Percentiles rank a stretch among this genome's conserved stretches.
Evolutionary conservation across 768 basidiomycete species (phyloP).

Genomic region (Lyophyllum atratum): DNA sequence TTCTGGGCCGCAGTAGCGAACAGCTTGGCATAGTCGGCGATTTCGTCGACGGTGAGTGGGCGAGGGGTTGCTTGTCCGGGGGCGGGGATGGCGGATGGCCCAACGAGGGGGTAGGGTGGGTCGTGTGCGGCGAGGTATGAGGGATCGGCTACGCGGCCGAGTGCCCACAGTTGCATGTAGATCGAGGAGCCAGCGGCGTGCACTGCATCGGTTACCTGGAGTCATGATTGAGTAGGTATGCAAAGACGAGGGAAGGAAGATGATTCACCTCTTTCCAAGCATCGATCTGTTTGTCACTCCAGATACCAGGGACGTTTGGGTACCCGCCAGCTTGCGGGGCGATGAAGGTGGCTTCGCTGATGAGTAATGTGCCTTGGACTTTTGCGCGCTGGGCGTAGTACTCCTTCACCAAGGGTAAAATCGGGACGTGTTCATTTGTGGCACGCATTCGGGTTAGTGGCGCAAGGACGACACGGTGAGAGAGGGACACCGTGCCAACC

Average conservation of each 20-base stretch:
- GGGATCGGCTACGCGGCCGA: constrained; percentile 44
- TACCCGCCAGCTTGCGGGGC: constrained; percentile 50
- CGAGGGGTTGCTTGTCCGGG: constrained; percentile 29
- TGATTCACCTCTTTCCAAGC: constrained; percentile 54
- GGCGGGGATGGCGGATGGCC: constrained; percentile 27
- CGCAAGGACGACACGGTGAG: constrained; percentile 50
- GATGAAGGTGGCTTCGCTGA: constrained; percentile 51
- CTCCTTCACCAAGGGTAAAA: constrained; percentile 28
- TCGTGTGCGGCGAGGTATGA: constrained; percentile 37
- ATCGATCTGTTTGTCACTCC: constrained; percentile 56
- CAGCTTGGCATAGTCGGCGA: constrained; percentile 48
- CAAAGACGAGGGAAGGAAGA: neutral
- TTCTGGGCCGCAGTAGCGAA: constrained; percentile 58
- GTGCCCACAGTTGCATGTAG: constrained; percentile 59
- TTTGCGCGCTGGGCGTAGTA: constrained; percentile 39
- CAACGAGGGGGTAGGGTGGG: constrained; percentile 31
- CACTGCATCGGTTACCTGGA: constrained; percentile 37
- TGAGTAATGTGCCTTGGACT: constrained; percentile 40
- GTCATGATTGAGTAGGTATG: neutral
- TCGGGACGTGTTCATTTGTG: constrained; percentile 25
- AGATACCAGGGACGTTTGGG: constrained; percentile 61
- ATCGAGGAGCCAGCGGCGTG: constrained; percentile 52
- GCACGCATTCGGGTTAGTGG: constrained; percentile 19
- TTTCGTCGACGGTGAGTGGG: constrained; percentile 47
- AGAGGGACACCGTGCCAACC: constrained; percentile 35